These are phyloP conservation scores for Favolaschia claudopus DNA, from an alignment of 768 basidiomycete species.

Conservation along the genomic window DNA sequence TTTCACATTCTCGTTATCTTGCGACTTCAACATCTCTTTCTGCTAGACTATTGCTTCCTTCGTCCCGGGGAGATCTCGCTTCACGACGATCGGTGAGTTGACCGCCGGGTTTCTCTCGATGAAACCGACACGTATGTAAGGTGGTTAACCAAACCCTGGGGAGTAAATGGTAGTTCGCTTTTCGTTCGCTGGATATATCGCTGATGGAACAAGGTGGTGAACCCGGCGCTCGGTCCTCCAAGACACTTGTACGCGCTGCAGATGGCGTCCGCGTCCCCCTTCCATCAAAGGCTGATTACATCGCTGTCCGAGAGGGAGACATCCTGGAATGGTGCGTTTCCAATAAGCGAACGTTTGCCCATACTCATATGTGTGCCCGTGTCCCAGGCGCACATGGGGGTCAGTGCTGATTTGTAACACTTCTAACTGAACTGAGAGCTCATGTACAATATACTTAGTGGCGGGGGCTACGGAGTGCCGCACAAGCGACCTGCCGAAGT, in stretches of 20 bases:
- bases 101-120: no score
- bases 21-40: neutral
- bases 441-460: constrained; percentile 10
- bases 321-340: constrained; percentile 33
- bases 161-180: constrained; percentile 33
- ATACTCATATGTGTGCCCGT: neutral
- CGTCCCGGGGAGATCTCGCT: constrained; percentile 37
- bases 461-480: constrained; percentile 31
- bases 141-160: constrained; percentile 45
- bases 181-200: neutral
- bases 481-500: constrained; percentile 34
- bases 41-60: constrained; percentile 38
- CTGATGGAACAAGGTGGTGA: constrained; percentile 26
- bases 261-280: constrained; percentile 32
- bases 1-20: neutral
- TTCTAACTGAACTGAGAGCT: neutral
- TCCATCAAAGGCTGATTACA: constrained; percentile 36
- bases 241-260: constrained; percentile 30
- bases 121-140: no score
- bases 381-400: constrained; percentile 36
- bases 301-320: constrained; percentile 34
- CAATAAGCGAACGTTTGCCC: no score
- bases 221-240: constrained; percentile 33
- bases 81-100: constrained; percentile 41
- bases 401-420: neutral